Evolutionary conservation across 139 green algal genomes (phyloP).

Genomic region (Astrephomene gubernaculifera): DNA sequence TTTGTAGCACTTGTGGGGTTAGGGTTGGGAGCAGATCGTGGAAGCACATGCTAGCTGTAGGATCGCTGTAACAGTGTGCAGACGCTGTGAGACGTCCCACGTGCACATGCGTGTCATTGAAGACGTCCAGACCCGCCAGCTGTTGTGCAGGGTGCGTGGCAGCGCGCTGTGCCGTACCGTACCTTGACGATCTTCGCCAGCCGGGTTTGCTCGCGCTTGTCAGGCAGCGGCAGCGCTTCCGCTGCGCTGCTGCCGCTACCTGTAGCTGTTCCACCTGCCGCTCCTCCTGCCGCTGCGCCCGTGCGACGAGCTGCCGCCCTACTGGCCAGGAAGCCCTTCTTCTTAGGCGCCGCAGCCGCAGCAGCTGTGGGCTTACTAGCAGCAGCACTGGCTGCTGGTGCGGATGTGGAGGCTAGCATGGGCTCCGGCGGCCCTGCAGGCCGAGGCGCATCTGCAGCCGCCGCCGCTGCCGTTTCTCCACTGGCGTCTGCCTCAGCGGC

Average conservation of each 20-base stretch:
- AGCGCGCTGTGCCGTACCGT: not conserved
- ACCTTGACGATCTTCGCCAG: constrained; percentile 30
- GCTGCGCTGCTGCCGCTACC: too few relatives aligned
- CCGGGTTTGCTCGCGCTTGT: constrained; percentile 1
- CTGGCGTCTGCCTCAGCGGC: not conserved
- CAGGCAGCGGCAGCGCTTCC: not conserved
- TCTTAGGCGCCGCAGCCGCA: not conserved
- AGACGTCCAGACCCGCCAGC: too few relatives aligned
- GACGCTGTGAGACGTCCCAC: too few relatives aligned
- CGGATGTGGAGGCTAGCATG: not conserved
- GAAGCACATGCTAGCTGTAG: too few relatives aligned
- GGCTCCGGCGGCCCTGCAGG: constrained; percentile 7
- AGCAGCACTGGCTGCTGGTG: not conserved
- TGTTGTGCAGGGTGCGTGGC: too few relatives aligned
- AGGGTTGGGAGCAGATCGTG: too few relatives aligned
- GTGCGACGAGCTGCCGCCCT: not conserved
- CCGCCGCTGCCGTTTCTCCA: not conserved
- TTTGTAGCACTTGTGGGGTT: too few relatives aligned
- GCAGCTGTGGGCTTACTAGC: not conserved
- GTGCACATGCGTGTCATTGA: too few relatives aligned
- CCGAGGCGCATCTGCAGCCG: not conserved
- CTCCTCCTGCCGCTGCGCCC: not conserved
- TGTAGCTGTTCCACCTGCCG: not conserved
- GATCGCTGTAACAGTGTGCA: too few relatives aligned
- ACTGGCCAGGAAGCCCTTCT: constrained; percentile 39